These are phyloP conservation scores for Orbilia quercus DNA, from an alignment of 2,329 filamentous ascomycete species.

Conservation along the genomic window DNA sequence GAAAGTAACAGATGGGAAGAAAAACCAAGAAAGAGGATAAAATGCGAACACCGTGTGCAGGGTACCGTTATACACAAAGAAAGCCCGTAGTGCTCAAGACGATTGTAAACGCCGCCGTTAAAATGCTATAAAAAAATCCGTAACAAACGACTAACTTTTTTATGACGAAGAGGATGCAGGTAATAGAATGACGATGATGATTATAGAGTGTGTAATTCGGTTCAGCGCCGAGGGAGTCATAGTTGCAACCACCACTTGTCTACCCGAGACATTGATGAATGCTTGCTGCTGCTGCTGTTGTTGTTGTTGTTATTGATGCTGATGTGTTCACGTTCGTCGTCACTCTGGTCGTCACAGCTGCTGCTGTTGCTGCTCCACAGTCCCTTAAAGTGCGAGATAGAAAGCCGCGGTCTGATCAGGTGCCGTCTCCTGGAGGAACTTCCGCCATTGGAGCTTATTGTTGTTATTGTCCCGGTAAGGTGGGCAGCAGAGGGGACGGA, in stretches of 20 bases:
- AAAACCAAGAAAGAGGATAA: slow-evolving; percentile 16
- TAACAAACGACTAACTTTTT: slow-evolving; percentile 41
- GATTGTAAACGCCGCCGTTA: slow-evolving; percentile 37
- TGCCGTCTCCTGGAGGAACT: slow-evolving; percentile 46
- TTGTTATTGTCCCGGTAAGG: slow-evolving; percentile 46
- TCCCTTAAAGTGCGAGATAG: slow-evolving; percentile 55
- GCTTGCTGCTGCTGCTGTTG: slow-evolving; percentile 17
- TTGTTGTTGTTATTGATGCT: slow-evolving; percentile 25
- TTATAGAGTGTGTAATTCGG: too few species aligned
- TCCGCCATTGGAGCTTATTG: slow-evolving; percentile 51
- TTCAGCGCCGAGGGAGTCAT: slow-evolving; percentile 44
- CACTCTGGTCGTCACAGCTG: slow-evolving; percentile 53
- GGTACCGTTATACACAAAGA: slow-evolving; percentile 22
- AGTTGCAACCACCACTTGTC: slow-evolving; percentile 55
- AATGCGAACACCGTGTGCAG: slow-evolving; percentile 46
- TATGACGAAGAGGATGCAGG: slow-evolving; percentile 1
- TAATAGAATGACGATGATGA: neutral
- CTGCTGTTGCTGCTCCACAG: slow-evolving; percentile 55
- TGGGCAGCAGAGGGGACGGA: slow-evolving; percentile 24
- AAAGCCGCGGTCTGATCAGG: slow-evolving; percentile 47
- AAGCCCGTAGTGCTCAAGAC: slow-evolving; percentile 21
- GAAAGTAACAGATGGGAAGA: slow-evolving; percentile 15
- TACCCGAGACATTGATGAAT: slow-evolving; percentile 48
- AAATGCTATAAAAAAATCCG: slow-evolving; percentile 33
- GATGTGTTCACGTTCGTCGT: slow-evolving; percentile 47